Evolutionary conservation across 1,284 basidiomycete species (phyloP).

Genomic region (Polyporus tsugae): DNA sequence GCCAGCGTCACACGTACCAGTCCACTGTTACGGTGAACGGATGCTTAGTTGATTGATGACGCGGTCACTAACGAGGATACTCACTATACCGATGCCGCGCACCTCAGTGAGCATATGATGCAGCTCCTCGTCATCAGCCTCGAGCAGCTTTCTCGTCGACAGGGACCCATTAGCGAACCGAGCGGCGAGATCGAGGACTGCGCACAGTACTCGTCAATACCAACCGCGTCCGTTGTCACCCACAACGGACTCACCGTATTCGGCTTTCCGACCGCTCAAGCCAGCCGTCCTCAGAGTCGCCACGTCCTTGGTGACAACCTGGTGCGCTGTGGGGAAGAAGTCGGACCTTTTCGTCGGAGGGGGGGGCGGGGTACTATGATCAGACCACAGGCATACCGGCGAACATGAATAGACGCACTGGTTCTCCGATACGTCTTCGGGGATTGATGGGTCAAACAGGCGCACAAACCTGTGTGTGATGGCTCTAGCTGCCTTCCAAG

Average conservation of each 20-base stretch:
- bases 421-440: slow-evolving; percentile 66
- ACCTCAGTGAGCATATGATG: slow-evolving; percentile 80
- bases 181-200: slow-evolving; percentile 80
- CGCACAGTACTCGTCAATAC: background rate
- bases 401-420: slow-evolving; percentile 40
- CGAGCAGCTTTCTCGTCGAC: slow-evolving; percentile 73
- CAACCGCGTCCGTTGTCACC: background rate
- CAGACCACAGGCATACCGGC: slow-evolving; percentile 6
- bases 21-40: slow-evolving; percentile 42
- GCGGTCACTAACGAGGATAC: slow-evolving; percentile 35
- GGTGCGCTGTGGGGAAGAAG: slow-evolving; percentile 76
- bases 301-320: slow-evolving; percentile 70
- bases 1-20: slow-evolving; percentile 37
- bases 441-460: slow-evolving; percentile 75
- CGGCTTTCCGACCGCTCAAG: slow-evolving; percentile 82
- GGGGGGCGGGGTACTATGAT: slow-evolving; percentile 4
- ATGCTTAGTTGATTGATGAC: background rate
- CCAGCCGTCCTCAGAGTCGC: slow-evolving; percentile 73
- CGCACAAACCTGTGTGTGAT: slow-evolving; percentile 87
- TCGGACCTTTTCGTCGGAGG: slow-evolving; percentile 29
- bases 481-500: slow-evolving; percentile 88
- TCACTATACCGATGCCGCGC: slow-evolving; percentile 80
- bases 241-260: slow-evolving; percentile 68
- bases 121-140: slow-evolving; percentile 79
- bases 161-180: slow-evolving; percentile 83